Conservation (phyloP, 2,329 filamentous ascomycete genomes). For the Emergomyces orientalis region DNA sequence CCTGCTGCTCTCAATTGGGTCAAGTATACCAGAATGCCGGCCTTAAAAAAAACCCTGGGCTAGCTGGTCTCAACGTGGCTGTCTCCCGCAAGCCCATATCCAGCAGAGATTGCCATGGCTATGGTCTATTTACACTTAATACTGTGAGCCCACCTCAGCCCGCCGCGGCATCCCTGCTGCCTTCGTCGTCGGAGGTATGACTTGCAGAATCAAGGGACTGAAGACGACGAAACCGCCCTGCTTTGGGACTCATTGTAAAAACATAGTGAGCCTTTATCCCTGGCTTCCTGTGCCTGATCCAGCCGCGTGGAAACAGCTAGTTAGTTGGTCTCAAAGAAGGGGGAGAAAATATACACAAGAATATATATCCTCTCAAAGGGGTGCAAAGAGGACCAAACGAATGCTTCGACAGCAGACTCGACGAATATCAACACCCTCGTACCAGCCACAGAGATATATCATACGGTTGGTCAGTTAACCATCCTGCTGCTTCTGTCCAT, state of each 20-base stretch:
- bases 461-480: background rate
- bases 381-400: background rate
- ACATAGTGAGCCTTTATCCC: background rate
- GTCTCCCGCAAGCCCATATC: conserved; percentile 4
- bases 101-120: background rate
- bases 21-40: background rate
- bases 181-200: conserved; percentile 1
- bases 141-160: conserved; percentile 5
- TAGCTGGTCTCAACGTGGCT: conserved; percentile 8
- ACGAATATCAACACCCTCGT: background rate
- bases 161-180: background rate
- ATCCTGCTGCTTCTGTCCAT: conserved; percentile 2
- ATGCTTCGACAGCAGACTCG: background rate
- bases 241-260: conserved; percentile 5
- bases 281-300: conserved; percentile 6
- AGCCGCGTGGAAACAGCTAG: background rate
- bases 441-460: conserved; percentile 2
- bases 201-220: conserved; percentile 6
- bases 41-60: background rate
- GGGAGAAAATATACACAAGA: background rate
- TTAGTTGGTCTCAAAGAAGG: no score
- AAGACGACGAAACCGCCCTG: conserved; percentile 3
- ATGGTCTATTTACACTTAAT: conserved; percentile 4
- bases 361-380: background rate
- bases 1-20: background rate